Evolutionary conservation across 208 protist genomes (phyloP).

Genomic region (Herpetomonas samuelpessoai): DNA sequence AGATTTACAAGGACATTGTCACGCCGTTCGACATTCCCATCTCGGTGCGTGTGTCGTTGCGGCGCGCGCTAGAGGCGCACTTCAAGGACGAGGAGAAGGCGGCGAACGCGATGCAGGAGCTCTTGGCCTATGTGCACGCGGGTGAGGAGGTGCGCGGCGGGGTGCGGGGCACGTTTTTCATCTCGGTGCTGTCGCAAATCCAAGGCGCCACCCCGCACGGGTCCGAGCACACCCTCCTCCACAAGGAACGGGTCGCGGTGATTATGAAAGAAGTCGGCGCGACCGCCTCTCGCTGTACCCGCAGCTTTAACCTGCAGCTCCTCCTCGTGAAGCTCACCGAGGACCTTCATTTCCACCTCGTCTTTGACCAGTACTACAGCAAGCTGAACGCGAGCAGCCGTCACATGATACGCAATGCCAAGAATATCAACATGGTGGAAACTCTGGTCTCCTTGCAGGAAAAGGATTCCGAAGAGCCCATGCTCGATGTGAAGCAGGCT

Average conservation of each 20-base stretch:
- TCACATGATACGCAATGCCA: constrained; percentile 67
- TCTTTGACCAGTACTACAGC: constrained; percentile 75
- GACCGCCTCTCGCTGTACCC: constrained; percentile 73
- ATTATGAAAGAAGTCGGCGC: constrained; percentile 56
- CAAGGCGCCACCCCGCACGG: constrained; percentile 62
- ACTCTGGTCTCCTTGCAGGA: constrained; percentile 92
- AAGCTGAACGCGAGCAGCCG: constrained; percentile 52
- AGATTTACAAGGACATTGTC: constrained; percentile 54
- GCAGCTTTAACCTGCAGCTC: constrained; percentile 53
- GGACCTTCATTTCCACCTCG: constrained; percentile 82
- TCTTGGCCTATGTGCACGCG: constrained; percentile 71
- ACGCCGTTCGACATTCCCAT: constrained; percentile 44
- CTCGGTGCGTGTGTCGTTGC: constrained; percentile 36
- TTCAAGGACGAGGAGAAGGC: constrained; percentile 76
- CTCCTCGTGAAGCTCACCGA: constrained; percentile 80
- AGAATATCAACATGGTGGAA: constrained; percentile 64
- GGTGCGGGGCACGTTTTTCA: constrained; percentile 72
- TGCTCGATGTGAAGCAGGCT: constrained; percentile 62
- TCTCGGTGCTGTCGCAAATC: constrained; percentile 81
- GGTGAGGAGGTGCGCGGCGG: constrained; percentile 13
- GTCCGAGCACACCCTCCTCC: constrained; percentile 36
- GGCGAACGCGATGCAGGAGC: constrained; percentile 46
- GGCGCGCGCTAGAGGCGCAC: constrained; percentile 50
- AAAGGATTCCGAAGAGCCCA: constrained; percentile 55
- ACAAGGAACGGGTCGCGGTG: constrained; percentile 70